Evolutionary conservation across 73 alveolate genomes (phyloP).

Genomic region (Durusdinium trenchii): DNA sequence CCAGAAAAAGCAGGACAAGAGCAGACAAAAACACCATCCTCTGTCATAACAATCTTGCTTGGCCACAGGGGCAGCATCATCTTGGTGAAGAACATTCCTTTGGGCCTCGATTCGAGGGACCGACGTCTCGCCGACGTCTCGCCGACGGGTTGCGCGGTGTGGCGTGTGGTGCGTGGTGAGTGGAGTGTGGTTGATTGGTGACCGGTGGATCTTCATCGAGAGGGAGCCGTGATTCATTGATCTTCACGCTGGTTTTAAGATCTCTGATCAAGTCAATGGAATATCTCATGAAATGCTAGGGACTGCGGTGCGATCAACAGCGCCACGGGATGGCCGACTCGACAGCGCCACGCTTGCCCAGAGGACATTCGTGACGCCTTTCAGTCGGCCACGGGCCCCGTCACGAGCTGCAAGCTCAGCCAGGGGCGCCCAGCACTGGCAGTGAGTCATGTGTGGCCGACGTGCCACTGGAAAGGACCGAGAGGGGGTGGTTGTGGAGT

Average conservation of each 20-base stretch:
- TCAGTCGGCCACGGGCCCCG: constrained; percentile 73
- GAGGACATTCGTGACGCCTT: constrained; percentile 88
- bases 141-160: background rate
- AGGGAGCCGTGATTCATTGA: background rate
- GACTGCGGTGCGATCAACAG: too few relatives aligned
- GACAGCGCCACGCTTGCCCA: too few relatives aligned
- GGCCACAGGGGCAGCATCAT: constrained; percentile 75
- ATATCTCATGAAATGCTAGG: too few relatives aligned
- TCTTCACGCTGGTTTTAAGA: background rate
- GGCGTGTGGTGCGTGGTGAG: background rate
- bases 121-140: background rate
- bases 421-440: background rate
- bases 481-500: too few relatives aligned
- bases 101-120: constrained; percentile 90
- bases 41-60: too few relatives aligned
- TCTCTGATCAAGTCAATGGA: too few relatives aligned
- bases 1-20: too few relatives aligned
- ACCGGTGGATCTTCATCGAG: background rate
- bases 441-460: too few relatives aligned
- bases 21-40: too few relatives aligned
- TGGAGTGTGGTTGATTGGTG: background rate
- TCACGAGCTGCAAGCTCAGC: constrained; percentile 60
- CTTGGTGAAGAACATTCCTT: constrained; percentile 82
- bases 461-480: too few relatives aligned
- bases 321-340: too few relatives aligned